These are phyloP conservation scores for Aspergillus sp. DNA, from an alignment of 2,329 filamentous ascomycete species.

Conservation along the genomic window DNA sequence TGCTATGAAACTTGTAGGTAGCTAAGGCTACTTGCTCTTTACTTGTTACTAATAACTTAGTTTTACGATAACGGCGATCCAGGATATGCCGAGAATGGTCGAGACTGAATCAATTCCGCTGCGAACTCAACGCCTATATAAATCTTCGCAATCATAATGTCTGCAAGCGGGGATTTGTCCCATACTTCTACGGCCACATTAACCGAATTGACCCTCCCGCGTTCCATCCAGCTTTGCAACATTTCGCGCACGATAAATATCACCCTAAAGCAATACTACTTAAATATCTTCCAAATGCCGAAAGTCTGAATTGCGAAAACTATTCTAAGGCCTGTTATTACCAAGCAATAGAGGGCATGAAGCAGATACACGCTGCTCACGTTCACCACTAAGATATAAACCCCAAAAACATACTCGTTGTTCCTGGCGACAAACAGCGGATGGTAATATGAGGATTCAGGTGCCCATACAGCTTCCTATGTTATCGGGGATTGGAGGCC, in stretches of 20 bases:
- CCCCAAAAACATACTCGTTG: conserved; percentile 32
- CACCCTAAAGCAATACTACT: conserved; percentile 30
- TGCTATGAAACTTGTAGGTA: conserved; percentile 14
- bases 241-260: conserved; percentile 24
- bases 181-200: conserved; percentile 22
- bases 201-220: conserved; percentile 16
- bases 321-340: conserved; percentile 23
- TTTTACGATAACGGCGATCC: conserved; percentile 26
- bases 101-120: conserved; percentile 28
- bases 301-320: conserved; percentile 28
- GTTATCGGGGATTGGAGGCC: conserved; percentile 1
- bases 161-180: conserved; percentile 22
- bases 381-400: conserved; percentile 31
- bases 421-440: conserved; percentile 20
- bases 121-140: conserved; percentile 25
- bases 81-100: conserved; percentile 19
- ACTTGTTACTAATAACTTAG: conserved; percentile 14
- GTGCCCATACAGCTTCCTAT: not conserved
- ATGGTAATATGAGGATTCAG: conserved; percentile 11
- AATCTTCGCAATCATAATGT: conserved; percentile 22
- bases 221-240: conserved; percentile 12
- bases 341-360: conserved; percentile 26
- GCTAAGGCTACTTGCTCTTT: not conserved
- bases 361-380: conserved; percentile 28
- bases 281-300: conserved; percentile 32